These are phyloP conservation scores for Syzygium oleosum DNA, from an alignment of 345 rosid genomes.

Conservation along the genomic window DNA sequence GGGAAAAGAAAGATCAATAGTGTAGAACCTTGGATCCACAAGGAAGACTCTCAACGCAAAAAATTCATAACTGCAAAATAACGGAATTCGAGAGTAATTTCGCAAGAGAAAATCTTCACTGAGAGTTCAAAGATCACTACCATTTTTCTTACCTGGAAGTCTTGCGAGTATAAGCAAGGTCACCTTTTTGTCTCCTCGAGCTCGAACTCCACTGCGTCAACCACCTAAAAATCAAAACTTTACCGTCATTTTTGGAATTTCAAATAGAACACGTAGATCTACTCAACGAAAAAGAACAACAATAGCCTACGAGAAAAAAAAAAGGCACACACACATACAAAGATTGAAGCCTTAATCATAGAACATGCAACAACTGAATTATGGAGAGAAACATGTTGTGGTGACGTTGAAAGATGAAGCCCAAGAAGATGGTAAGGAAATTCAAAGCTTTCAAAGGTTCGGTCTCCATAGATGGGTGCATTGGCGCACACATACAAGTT, in stretches of 20 bases:
- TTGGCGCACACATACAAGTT: neutral
- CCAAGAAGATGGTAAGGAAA: neutral
- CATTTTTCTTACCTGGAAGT: neutral
- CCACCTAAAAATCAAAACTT: neutral
- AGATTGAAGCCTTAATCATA: neutral
- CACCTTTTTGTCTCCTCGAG: neutral
- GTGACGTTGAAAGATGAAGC: no score
- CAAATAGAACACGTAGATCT: neutral
- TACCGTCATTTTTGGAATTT: neutral
- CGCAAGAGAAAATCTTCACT: neutral
- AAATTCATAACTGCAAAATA: neutral
- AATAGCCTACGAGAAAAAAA: neutral
- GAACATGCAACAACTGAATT: neutral
- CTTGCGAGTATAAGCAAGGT: neutral
- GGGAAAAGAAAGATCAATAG: neutral
- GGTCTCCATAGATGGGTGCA: neutral
- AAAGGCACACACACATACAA: accelerated
- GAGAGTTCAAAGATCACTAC: neutral
- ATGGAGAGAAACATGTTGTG: no score
- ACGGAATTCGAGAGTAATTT: neutral
- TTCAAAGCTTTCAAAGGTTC: neutral
- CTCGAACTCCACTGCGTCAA: neutral
- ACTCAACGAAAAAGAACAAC: neutral
- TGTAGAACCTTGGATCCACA: neutral
- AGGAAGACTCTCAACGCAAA: neutral